Base-by-base conservation (phyloP, 352 stramenopile genomes). In the Globisporangium takayamanum region DNA sequence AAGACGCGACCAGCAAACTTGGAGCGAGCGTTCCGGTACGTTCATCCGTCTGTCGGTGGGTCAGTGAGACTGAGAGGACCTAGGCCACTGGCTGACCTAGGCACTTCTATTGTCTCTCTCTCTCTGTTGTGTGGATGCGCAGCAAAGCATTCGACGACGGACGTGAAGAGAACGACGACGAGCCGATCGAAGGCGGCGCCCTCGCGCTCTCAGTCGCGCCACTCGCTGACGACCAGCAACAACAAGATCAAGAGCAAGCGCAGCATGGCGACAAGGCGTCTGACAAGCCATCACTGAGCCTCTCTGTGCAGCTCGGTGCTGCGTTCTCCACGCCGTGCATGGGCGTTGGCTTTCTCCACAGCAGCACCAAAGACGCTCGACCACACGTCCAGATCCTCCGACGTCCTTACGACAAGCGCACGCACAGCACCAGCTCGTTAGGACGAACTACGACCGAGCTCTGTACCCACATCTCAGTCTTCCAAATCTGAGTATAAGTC, bases 271-370 rank as follows among this genome's bases (percentile, higher is more conserved):
- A 22, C 22, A n/a, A 16, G 4, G 28, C 28, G 28, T 3, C 28
- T 33, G 28, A 5, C 28, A 5, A 33, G 28, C 28, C 28, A 33
- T 2, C 28, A 33, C 5, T 33, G 11, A 14, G 8, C 1, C 39
- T 53, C 10, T 37, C 25, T n/a, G 63, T 86, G 18, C 68, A 87
- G n/a, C 52, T 90, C 3, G 76, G 74, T 18, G 74, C 58, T 18
- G 78, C 78, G 10, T 88, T 88, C 55, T 81, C 80, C 33, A 90
- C 80, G 14, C 73, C 76, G 1, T 79, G 78, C 45, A 90, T 90
- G 74, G 80, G 72, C 16, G 76, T 88, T 5, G 80, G 80, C 3
- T 81, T 78, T 53, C 51, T 77, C 41, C 68, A 73, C 28, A 73
- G 65, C 22, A 20, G 56, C 48, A 49, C 57, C 5, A 28, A 51